These are phyloP conservation scores for Yarrowia osloensis DNA, from an alignment of 805 yeast species.

Conservation along the genomic window DNA sequence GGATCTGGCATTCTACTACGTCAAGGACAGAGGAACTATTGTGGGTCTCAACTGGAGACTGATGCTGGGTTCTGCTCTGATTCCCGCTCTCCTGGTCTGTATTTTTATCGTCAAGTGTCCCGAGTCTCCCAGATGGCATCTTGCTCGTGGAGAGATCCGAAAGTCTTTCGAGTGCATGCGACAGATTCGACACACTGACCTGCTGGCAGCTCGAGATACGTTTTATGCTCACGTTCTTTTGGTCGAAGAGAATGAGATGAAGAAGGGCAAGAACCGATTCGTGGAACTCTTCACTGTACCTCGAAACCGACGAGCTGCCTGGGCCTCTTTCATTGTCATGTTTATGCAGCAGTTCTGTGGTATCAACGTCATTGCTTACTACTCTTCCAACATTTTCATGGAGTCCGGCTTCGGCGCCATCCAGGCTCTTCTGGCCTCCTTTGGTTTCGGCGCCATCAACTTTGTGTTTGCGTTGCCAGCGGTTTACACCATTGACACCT, in stretches of 20 bases:
- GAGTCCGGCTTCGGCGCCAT: slow-evolving; percentile 64
- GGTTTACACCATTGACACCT: slow-evolving; percentile 71
- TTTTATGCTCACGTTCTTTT: slow-evolving; percentile 59
- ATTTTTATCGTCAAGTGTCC: slow-evolving; percentile 59
- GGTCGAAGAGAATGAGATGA: slow-evolving; percentile 46
- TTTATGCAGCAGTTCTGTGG: slow-evolving; percentile 93
- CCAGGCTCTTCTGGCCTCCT: slow-evolving; percentile 71
- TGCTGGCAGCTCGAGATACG: slow-evolving; percentile 66
- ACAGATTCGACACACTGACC: slow-evolving; percentile 49
- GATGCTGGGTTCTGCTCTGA: slow-evolving; percentile 64
- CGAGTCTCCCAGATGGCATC: slow-evolving; percentile 71
- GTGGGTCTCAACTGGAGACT: slow-evolving; percentile 53
- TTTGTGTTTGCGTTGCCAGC: slow-evolving; percentile 86
- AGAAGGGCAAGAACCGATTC: slow-evolving; percentile 43
- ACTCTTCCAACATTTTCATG: slow-evolving; percentile 73
- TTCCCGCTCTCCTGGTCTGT: slow-evolving; percentile 58
- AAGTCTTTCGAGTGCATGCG: slow-evolving; percentile 55
- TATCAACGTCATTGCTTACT: slow-evolving; percentile 85
- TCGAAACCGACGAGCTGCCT: slow-evolving; percentile 80
- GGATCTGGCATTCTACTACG: slow-evolving; percentile 51
- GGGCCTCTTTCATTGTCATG: slow-evolving; percentile 81
- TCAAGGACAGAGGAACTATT: slow-evolving; percentile 21
- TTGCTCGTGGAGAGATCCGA: slow-evolving; percentile 52
- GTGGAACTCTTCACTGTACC: slow-evolving; percentile 59
- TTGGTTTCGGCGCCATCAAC: slow-evolving; percentile 85